Percentiles rank a stretch among this genome's conserved stretches.
These are phyloP conservation scores for Sporothrix mexicana DNA, from an alignment of 2,329 filamentous ascomycete genomes.

Conservation along the genomic window DNA sequence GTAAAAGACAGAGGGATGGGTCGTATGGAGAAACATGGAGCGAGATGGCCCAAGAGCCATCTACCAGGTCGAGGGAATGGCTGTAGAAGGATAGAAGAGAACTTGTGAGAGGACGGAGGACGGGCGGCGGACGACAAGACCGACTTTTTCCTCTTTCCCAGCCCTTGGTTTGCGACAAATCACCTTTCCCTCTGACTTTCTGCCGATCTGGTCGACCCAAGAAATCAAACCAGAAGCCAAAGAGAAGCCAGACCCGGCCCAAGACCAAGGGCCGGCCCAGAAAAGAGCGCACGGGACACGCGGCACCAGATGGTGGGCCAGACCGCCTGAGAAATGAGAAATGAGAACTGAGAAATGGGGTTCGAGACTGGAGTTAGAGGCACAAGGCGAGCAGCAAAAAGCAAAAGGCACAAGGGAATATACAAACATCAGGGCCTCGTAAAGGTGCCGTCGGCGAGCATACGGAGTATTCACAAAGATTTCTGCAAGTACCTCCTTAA, in stretches of 20 bases:
- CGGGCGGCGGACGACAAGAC: not conserved
- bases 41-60: not conserved
- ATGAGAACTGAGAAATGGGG: too few relatives aligned
- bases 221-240: not conserved
- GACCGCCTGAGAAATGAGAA: not conserved
- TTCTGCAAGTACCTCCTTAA: too few relatives aligned
- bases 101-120: too few relatives aligned
- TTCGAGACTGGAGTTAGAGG: not conserved
- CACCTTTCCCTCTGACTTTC: conserved; percentile 4
- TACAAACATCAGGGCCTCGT: too few relatives aligned
- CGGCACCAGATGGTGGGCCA: not conserved
- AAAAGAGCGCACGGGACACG: not conserved
- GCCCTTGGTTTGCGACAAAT: conserved; percentile 18
- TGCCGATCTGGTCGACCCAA: conserved; percentile 15
- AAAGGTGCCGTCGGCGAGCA: too few relatives aligned
- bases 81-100: not conserved
- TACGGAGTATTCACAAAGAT: too few relatives aligned
- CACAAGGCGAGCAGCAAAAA: too few relatives aligned
- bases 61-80: not conserved
- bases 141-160: conserved; percentile 3
- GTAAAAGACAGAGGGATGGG: not conserved
- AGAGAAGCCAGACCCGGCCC: conserved; percentile 5
- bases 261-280: not conserved
- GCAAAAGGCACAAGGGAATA: too few relatives aligned
- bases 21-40: not conserved